These are phyloP conservation scores for Monosporascus ibericus DNA, from an alignment of 2,329 filamentous ascomycete genomes.

Conservation along the genomic window DNA sequence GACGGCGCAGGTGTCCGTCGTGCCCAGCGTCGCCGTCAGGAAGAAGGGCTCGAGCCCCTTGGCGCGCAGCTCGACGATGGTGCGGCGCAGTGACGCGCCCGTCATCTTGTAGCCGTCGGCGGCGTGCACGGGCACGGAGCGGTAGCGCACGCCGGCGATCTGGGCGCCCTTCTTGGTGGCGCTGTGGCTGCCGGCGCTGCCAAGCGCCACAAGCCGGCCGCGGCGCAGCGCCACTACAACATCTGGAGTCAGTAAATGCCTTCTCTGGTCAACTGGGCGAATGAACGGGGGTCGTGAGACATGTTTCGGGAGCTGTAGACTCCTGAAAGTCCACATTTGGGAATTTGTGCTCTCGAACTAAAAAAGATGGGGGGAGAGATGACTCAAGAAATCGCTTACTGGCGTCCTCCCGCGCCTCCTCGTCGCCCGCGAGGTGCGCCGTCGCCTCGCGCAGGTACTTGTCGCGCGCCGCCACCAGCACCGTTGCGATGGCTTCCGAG, in stretches of 20 bases:
- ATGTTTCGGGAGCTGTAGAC: too few relatives aligned
- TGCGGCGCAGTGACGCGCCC: conserved; percentile 51
- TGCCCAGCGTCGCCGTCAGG: conserved; percentile 76
- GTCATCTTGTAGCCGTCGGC: conserved; percentile 66
- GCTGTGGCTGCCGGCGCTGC: conserved; percentile 73
- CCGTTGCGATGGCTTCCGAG: conserved; percentile 79
- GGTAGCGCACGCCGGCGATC: conserved; percentile 79
- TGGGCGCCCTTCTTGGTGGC: conserved; percentile 82
- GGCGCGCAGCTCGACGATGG: conserved; percentile 58
- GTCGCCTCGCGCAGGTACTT: conserved; percentile 61
- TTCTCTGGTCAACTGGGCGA: too few relatives aligned
- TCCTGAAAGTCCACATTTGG: too few relatives aligned
- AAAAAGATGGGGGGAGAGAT: too few relatives aligned
- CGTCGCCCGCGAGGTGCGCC: conserved; percentile 34
- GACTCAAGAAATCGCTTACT: conserved; percentile 10
- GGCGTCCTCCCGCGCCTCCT: conserved; percentile 61
- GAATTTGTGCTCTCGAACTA: too few relatives aligned
- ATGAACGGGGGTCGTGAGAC: too few relatives aligned
- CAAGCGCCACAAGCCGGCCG: conserved; percentile 71
- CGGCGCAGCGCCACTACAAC: conserved; percentile 50
- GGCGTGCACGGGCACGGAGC: conserved; percentile 57
- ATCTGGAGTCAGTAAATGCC: too few relatives aligned
- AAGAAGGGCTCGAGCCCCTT: conserved; percentile 80
- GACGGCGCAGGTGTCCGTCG: conserved; percentile 80
- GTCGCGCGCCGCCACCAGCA: conserved; percentile 82